Base-by-base conservation (phyloP, 306 rosid species). In the Oemleria cerasiformis region DNA sequence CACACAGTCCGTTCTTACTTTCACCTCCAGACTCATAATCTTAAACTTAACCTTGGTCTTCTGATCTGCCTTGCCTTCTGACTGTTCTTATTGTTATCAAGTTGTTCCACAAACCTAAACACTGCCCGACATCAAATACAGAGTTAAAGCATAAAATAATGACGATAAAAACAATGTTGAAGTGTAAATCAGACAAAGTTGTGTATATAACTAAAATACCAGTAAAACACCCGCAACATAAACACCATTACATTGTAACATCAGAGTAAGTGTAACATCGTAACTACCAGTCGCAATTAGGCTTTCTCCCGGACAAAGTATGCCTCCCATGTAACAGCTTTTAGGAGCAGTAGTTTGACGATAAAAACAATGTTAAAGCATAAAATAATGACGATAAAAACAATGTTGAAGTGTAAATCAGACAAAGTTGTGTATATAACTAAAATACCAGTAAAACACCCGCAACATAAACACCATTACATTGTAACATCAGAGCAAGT, bases 51-150 rank as follows among this genome's bases (percentile, higher is more conserved):
- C 90, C 88, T 82, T 94, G 77, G 77, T 74, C 81, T 78, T 89
- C 79, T 70, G 85, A 45, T 89, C 90, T 56, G n/a, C n/a, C n/a
- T n/a, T n/a, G n/a, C n/a, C n/a, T n/a, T n/a, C n/a, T n/a, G 74
- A 49, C 59, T 81, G 70, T 89, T 94, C 58, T 84, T 90, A 78
- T 74, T 91, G 79, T 78, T 86, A 62, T 91, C 97, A 17, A 92
- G 90, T 12, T 77, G 92, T 82, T 94, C 98, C 77, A 94, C 90
- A 82, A 94, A 94, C 78, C 95, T 94, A 73, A 94, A 94, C 84
- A 91, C 98, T 94, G 86, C 57, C 30, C 75, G 82, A 42, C 56
- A 45, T 39, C 67, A 68, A 13, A 51, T 45, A 65, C 58, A 19
- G 3, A 12, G 55, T 63, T 1, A 39, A 15, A 61, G 61, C 34